A percentile compares a stretch with the other conserved stretches of the same genome.
Evolutionary conservation across 805 yeast genomes (phyloP).

Genomic region (Yueomyces sinensis): DNA sequence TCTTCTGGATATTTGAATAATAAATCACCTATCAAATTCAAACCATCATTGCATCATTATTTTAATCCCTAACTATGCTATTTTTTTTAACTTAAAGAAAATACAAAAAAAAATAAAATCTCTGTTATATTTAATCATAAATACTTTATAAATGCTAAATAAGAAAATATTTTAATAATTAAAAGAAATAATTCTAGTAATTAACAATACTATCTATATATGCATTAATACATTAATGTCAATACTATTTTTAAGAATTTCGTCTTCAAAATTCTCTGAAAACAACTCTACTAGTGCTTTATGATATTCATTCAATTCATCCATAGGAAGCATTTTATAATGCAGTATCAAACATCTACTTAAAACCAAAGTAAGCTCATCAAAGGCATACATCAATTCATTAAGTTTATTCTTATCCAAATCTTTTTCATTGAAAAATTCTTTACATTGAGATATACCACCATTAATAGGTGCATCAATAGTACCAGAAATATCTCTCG

Average conservation of each 20-base stretch:
- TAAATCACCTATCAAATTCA: too few species aligned
- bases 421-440: conserved; percentile 33
- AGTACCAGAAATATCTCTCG: conserved; percentile 67
- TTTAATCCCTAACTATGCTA: too few species aligned
- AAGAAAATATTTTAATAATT: too few species aligned
- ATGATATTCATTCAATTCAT: conserved; percentile 47
- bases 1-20: too few species aligned
- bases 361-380: conserved; percentile 54
- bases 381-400: conserved; percentile 30
- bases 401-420: conserved; percentile 19
- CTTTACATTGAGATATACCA: conserved; percentile 74
- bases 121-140: too few species aligned
- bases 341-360: conserved; percentile 57
- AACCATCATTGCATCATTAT: too few species aligned
- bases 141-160: too few species aligned
- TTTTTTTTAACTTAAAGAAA: too few species aligned
- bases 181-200: too few species aligned
- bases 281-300: conserved; percentile 51
- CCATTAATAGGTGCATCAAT: conserved; percentile 91
- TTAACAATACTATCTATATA: too few species aligned
- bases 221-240: conserved; percentile 7
- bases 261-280: conserved; percentile 53
- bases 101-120: too few species aligned
- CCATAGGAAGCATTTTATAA: conserved; percentile 42
- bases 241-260: conserved; percentile 33